These are phyloP conservation scores for Globisporangium radiosum DNA, from an alignment of 352 stramenopile genomes.

Conservation along the genomic window DNA sequence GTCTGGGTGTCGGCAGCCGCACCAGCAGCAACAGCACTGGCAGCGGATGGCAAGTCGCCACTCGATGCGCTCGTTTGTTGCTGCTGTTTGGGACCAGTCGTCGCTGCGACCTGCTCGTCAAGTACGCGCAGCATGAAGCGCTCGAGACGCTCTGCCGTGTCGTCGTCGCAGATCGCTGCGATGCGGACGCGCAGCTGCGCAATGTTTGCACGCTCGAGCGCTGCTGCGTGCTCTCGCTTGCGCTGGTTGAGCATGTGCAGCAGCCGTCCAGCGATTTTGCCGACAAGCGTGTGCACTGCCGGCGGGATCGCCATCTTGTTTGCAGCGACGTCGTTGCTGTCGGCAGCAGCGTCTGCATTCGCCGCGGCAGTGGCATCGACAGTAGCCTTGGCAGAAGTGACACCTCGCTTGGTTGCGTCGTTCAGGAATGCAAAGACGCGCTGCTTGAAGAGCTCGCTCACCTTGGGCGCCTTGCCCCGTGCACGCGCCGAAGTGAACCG, in stretches of 20 bases:
- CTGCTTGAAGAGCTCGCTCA: constrained; percentile 79
- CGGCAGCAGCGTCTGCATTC: constrained; percentile 5
- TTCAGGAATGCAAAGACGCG: constrained; percentile 57
- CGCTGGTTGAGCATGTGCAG: constrained; percentile 61
- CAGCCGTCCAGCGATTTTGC: constrained; percentile 44
- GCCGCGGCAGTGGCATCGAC: constrained; percentile 1
- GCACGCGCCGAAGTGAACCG: constrained; percentile 24
- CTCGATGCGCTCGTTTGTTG: too few species aligned
- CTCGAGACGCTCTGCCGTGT: constrained; percentile 30
- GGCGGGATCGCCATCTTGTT: constrained; percentile 24
- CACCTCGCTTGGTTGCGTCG: constrained; percentile 21
- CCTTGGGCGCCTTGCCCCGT: constrained; percentile 40
- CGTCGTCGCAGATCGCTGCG: constrained; percentile 32
- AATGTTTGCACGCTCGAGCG: constrained; percentile 35
- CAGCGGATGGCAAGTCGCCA: too few species aligned
- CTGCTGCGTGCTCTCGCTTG: constrained; percentile 32
- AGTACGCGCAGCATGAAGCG: constrained; percentile 40
- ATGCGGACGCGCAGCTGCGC: constrained; percentile 36
- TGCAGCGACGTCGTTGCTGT: constrained; percentile 12
- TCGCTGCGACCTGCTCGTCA: constrained; percentile 21
- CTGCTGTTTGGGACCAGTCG: not conserved
- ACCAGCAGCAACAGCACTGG: not conserved
- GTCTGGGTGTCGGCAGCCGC: constrained; percentile 11
- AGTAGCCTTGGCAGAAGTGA: too few species aligned
- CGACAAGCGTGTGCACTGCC: constrained; percentile 43